Percentiles rank a stretch among this genome's conserved stretches.
Conservation (phyloP, 805 yeast species). For the Saccharomyces jurei region DNA sequence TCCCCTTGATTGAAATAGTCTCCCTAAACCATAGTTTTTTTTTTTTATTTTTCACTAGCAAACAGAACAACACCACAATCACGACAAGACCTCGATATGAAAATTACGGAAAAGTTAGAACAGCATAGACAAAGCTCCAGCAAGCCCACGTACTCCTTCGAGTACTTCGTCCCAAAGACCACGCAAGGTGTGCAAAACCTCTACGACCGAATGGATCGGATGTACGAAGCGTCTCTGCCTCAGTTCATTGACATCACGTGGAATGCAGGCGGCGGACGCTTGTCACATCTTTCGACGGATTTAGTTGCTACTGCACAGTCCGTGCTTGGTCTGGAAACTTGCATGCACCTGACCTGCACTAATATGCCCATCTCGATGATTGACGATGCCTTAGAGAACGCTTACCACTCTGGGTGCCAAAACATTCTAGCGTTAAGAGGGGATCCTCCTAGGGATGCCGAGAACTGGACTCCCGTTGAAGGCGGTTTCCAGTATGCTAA, state of each 20-base stretch:
- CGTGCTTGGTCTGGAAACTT: constrained; percentile 85
- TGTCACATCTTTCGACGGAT: constrained; percentile 77
- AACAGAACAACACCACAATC: background rate
- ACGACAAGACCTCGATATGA: constrained; percentile 22
- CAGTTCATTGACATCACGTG: constrained; percentile 93
- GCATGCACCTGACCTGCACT: constrained; percentile 97
- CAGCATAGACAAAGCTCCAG: constrained; percentile 25
- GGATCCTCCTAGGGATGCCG: constrained; percentile 70
- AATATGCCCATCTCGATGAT: constrained; percentile 79
- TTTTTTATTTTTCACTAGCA: background rate
- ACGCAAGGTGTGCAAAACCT: constrained; percentile 93
- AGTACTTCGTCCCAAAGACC: constrained; percentile 95
- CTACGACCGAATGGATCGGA: constrained; percentile 94
- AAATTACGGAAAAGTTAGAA: constrained; percentile 34
- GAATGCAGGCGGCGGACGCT: constrained; percentile 89
- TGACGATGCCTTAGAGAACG: constrained; percentile 77
- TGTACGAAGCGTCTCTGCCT: constrained; percentile 80
- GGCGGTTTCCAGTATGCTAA: constrained; percentile 81
- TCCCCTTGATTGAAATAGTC: background rate
- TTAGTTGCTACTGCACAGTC: constrained; percentile 87
- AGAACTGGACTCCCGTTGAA: constrained; percentile 40
- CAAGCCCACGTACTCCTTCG: constrained; percentile 81
- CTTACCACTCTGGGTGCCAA: constrained; percentile 87
- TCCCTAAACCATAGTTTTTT: background rate
- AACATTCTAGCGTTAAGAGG: constrained; percentile 92